Base-by-base conservation (phyloP, 2,329 filamentous ascomycete genomes). In the Diaporthe citriasiana region DNA sequence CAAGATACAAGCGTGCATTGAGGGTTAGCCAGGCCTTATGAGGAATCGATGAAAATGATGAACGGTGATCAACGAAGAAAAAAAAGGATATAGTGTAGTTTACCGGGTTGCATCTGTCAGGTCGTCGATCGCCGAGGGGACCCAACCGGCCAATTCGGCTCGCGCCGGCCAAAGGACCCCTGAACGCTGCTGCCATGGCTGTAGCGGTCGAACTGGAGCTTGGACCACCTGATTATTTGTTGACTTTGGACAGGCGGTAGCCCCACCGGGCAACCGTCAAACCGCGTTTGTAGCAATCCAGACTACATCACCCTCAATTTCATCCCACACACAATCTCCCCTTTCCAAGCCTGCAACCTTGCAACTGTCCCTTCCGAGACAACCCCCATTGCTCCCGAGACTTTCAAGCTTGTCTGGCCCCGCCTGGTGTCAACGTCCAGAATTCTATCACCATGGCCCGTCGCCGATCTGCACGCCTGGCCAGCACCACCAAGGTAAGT, bases 381-480 rank as follows among this genome's bases (percentile, higher is more conserved):
- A 71, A 40, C 50, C 8, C n/a, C 25, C n/a, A 30, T 71, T 55
- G 6, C 45, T 53, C 47, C 47, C 47, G 51, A 73, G 51, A 59
- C 53, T 25, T 50, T 30, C 35, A 47, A 42, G 33, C 33, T 27
- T 47, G 22, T 38, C 40, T 51, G 40, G 51, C 15, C 38, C 60
- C 60, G 38, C 50, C 47, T 47, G 70, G 70, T 72, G 45, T 33
- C 59, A 50, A 50, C 47, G 25, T 35, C 40, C 66, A 47, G 45
- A 42, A 33, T 55, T 30, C 63, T 19, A 55, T 69, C 59, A 59
- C 45, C 72, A 75, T 75, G 75, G 73, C 73, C 45, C 74, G 73
- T 59, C 74, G 75, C 70, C 75, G 75, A 72, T 76, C 75, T 55
- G 71, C 74, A 33, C 74, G 75, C 65, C 68, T 76, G 55, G 75